Conservation (phyloP, 2,329 filamentous ascomycete species). For the Penicillium palitans region DNA sequence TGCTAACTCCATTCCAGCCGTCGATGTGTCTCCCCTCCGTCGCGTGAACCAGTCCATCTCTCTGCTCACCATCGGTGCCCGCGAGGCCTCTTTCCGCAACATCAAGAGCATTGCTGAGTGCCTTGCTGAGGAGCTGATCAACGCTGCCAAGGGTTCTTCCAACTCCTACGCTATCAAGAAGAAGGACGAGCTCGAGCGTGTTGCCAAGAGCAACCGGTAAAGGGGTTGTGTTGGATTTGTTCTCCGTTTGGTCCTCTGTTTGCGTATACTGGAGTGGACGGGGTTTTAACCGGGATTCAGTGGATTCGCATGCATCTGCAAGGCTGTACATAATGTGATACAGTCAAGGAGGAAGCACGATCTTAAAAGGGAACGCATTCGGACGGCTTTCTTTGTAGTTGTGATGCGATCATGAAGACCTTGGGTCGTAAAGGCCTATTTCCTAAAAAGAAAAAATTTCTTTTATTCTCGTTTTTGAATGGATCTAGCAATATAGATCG, state of each 20-base stretch:
- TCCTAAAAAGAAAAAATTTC: conserved; percentile 30
- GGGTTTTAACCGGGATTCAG: conserved; percentile 43
- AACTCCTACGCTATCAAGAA: conserved; percentile 99
- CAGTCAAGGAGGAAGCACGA: conserved; percentile 41
- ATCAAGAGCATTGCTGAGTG: conserved; percentile 99
- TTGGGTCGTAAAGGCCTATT: conserved; percentile 27
- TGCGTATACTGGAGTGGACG: conserved; percentile 44
- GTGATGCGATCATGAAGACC: conserved; percentile 46
- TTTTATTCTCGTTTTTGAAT: conserved; percentile 15
- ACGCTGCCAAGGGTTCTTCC: conserved; percentile 99
- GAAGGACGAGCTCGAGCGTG: conserved; percentile 99
- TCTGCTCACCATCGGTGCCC: conserved; percentile 97
- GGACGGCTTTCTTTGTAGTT: conserved; percentile 46
- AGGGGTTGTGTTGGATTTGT: conserved; percentile 46
- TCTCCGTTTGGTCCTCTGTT: conserved; percentile 44
- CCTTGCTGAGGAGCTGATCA: conserved; percentile 99
- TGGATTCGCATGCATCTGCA: conserved; percentile 44
- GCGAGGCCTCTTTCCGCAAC: conserved; percentile 99
- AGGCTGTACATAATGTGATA: conserved; percentile 42
- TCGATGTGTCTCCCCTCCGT: conserved; percentile 99
- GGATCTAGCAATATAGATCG: conserved; percentile 3
- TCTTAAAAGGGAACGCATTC: conserved; percentile 41
- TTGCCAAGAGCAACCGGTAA: conserved; percentile 99
- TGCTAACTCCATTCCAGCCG: conserved; percentile 55
- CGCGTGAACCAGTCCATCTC: conserved; percentile 99